Percentiles rank a stretch among this genome's conserved stretches.
Evolutionary conservation across 129 eudicot species (phyloP).

Genomic region (Pittosporum tobira): DNA sequence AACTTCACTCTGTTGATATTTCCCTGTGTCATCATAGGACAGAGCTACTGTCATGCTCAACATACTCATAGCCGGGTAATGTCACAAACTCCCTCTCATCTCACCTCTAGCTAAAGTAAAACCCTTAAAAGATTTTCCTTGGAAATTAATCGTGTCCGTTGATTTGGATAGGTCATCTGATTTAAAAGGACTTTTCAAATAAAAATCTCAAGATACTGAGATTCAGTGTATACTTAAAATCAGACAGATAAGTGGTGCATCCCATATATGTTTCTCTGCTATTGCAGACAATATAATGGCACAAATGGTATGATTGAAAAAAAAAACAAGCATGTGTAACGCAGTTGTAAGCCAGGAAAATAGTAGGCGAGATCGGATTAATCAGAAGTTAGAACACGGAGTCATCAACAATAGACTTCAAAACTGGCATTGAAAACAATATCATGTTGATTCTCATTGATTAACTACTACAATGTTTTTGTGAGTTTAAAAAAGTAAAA

Average conservation of each 20-base stretch:
- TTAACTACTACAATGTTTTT: no score
- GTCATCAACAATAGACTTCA: background rate
- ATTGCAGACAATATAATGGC: background rate
- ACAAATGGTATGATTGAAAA: background rate
- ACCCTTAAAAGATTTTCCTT: background rate
- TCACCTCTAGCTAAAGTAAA: background rate
- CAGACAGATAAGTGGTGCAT: background rate
- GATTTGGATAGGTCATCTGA: background rate
- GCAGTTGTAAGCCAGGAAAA: background rate
- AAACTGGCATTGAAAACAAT: background rate
- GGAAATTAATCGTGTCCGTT: background rate
- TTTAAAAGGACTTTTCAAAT: background rate
- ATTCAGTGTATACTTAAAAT: background rate
- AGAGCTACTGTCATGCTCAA: slow-evolving; percentile 99
- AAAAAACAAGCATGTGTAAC: background rate
- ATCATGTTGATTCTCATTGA: background rate
- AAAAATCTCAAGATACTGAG: background rate
- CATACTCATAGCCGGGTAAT: slow-evolving; percentile 94
- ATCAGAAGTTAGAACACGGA: no score
- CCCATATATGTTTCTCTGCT: background rate
- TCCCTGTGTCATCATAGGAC: slow-evolving; percentile 42
- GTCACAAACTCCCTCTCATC: background rate
- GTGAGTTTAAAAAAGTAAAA: background rate
- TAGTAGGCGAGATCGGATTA: no score
- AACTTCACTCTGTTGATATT: background rate